Evolutionary conservation across 371 early-diverging fungal species (phyloP), one percentile per base, ranked within the genome.

Genomic region (Actinomortierella ambigua): DNA sequence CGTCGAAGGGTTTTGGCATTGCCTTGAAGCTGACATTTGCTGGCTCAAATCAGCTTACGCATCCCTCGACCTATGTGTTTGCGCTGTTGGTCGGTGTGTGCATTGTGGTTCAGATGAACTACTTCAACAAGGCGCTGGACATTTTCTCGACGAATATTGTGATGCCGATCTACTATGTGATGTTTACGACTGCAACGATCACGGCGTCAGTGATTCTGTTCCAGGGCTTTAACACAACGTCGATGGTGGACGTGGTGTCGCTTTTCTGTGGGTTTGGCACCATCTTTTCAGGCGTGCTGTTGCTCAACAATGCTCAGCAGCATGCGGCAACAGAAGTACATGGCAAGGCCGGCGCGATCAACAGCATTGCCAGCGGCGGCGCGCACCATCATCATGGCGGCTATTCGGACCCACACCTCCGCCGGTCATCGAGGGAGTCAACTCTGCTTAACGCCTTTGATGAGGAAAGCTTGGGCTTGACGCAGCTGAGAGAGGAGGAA

Each of bases 51-150:
- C 96, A 97, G 80, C 85, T 97, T 40, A 84, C 84, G 14, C 88
- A 93, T 57, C 83, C 90, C 8, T 93, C 93, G 29, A 96, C 96
- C 3, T 96, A 93, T 58, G 78, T 92, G 14, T 95, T 96, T 76
- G 88, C 88, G 11, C 59, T 91, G n/a, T 83, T 88, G 20, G 93
- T 95, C n/a, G 83, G 68, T 4, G 79, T 85, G 1, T 94, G 92
- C 69, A 93, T 95, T 52, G 77, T 94, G 17, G 88, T 91, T n/a
- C 96, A 97, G 78, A 91, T 96, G 88, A 96, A 95, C 75, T 97
- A 96, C 75, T 95, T 97, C 61, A 96, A 97, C 85, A 97, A 96
- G 83, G 95, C 97, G 4, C 78, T 97, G 39, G 94, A 94, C 59
- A 78, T 86, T 57, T 97, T 94, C 65, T 90, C 91, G 9, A 94